phyloP scores from a whole-genome alignment of 2,329 filamentous ascomycete genomes.

The Ophiostoma australiae region DNA sequence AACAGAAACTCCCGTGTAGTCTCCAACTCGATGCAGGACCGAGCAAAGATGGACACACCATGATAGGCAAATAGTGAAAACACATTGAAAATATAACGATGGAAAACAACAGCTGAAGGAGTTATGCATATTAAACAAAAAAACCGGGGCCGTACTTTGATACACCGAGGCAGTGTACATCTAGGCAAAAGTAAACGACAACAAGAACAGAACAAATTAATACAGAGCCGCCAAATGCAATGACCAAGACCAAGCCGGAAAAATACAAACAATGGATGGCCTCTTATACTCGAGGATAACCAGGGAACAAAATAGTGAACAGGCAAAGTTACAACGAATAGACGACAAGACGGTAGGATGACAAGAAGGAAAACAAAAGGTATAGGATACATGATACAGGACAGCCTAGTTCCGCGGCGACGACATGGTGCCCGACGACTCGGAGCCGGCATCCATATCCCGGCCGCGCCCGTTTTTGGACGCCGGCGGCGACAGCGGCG shows the following conservation, averaged over 20 bases:
- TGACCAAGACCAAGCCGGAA: not conserved
- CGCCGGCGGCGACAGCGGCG: conserved; percentile 44
- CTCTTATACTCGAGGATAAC: not conserved
- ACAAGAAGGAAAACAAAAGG: not conserved
- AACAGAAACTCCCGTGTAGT: not conserved
- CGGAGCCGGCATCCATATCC: conserved; percentile 45
- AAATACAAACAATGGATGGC: not conserved
- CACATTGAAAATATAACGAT: not conserved
- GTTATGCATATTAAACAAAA: not conserved
- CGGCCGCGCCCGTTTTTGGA: conserved; percentile 47
- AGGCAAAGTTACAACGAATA: not conserved
- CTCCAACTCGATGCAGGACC: not conserved
- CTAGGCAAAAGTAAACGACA: not conserved
- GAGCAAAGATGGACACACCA: not conserved
- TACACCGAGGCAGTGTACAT: not conserved
- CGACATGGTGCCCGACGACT: conserved; percentile 53
- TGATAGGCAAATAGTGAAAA: not conserved
- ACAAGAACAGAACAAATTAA: not conserved
- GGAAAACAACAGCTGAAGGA: not conserved
- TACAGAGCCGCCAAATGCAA: not conserved
- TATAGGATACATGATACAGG: not conserved
- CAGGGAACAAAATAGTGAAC: not conserved
- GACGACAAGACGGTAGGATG: not conserved
- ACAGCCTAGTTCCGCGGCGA: conserved; percentile 43
- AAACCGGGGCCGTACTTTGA: not conserved